Evolutionary conservation across 2,329 filamentous ascomycete species (phyloP).

Genomic region (Aspergillus spinulosporus): DNA sequence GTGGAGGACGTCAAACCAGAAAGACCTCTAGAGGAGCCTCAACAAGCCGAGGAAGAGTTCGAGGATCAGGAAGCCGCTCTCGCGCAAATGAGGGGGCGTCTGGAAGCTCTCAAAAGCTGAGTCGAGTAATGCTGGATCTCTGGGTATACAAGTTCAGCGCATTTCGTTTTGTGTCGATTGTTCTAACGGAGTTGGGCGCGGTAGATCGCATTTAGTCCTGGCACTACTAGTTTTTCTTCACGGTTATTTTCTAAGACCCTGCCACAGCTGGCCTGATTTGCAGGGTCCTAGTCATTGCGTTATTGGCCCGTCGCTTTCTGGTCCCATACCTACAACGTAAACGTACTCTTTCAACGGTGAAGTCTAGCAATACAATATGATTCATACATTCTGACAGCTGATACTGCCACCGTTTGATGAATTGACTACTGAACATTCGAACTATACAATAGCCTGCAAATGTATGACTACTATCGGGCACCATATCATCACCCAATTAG

Average conservation of each 20-base stretch:
- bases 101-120: conserved; percentile 89
- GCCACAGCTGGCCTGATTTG: conserved; percentile 28
- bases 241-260: conserved; percentile 17
- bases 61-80: conserved; percentile 87
- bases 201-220: conserved; percentile 15
- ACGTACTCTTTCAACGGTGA: too few species aligned
- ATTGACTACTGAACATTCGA: too few species aligned
- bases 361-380: too few species aligned
- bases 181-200: conserved; percentile 20
- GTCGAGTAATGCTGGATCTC: background rate
- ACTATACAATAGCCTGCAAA: too few species aligned
- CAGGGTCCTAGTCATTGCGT: conserved; percentile 2
- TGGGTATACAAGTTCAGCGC: background rate
- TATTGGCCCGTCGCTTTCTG: background rate
- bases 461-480: background rate
- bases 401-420: too few species aligned
- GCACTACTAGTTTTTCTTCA: background rate
- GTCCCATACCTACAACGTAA: background rate
- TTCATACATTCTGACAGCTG: too few species aligned
- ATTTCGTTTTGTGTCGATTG: conserved; percentile 5
- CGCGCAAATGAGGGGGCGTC: conserved; percentile 86
- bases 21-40: conserved; percentile 53
- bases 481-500: conserved; percentile 19
- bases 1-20: conserved; percentile 59
- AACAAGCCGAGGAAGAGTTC: conserved; percentile 67